Evolutionary conservation across 2,329 filamentous ascomycete genomes (phyloP), one percentile per base, ranked within the genome.

Genomic region (Paracorniculantispora psalliotae): DNA sequence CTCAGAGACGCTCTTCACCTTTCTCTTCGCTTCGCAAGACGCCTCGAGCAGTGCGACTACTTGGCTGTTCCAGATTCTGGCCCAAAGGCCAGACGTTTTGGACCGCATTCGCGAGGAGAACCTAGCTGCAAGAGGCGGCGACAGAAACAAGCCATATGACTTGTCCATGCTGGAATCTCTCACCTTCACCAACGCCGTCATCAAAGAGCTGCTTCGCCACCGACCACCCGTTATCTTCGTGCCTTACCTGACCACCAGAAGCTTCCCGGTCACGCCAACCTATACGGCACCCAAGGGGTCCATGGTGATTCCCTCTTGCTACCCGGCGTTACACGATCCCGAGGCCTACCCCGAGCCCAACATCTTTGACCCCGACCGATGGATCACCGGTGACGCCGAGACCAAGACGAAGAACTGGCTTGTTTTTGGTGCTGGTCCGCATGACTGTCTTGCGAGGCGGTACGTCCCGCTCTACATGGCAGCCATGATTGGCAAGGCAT

Each of bases 211-310:
- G 1, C 77, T 82, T 15, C 79, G 80, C 37, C 70, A 80, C 63
- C 66, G 79, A 0, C 80, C 80, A 1, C 80, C 80, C 0, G 80
- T 82, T 44, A 82, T 82, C 56, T 79, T 82, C 57, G 79, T 82
- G 0, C 80, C 80, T 0, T 82, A 82, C 44, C 70, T 78, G 1
- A 76, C 78, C 0, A 79, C 73, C 0, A 78, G 76, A 57, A 62
- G 67, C 13, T 82, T 82, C 56, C 77, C 78, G 0, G 67, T 81
- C 30, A 80, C 78, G 0, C 69, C 75, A 0, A 63, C 67, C 8
- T 82, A 82, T 60, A 82, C 79, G 0, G 77, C 78, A 0, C 77
- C 78, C 0, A 80, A 78, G 61, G 79, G 77, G 1, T 69, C 77
- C 8, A 77, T 81, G 73, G 67, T 81, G 7, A 68, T 81, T 17